These are phyloP conservation scores for Barbarea vulgaris DNA, from an alignment of 345 rosid genomes.

Conservation along the genomic window DNA sequence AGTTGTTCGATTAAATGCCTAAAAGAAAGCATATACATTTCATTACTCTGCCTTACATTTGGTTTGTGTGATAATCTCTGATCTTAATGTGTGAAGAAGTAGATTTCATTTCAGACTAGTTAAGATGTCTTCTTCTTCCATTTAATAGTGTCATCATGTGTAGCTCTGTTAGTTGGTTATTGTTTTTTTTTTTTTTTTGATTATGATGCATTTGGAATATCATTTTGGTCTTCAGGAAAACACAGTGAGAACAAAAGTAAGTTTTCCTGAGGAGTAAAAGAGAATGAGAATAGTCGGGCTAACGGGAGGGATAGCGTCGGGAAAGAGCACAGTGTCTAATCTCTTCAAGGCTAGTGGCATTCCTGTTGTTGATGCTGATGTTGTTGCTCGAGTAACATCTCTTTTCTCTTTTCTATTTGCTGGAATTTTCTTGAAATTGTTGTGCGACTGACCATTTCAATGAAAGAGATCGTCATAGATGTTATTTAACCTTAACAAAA, in stretches of 20 bases:
- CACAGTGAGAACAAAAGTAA: not conserved
- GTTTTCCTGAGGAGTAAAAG: not conserved
- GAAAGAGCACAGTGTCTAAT: slow-evolving; percentile 86
- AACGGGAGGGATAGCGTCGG: slow-evolving; percentile 92
- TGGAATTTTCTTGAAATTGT: too few relatives aligned
- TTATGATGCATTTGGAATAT: too few relatives aligned
- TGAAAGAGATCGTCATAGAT: too few relatives aligned
- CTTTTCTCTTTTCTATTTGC: not conserved
- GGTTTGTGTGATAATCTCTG: too few relatives aligned
- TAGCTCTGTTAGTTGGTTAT: not conserved
- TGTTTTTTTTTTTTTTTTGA: not conserved
- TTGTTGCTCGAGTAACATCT: slow-evolving; percentile 67
- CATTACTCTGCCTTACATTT: too few relatives aligned
- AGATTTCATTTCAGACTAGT: too few relatives aligned
- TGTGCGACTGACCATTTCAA: too few relatives aligned
- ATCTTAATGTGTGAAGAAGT: too few relatives aligned
- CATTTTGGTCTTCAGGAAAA: not conserved
- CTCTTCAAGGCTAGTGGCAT: slow-evolving; percentile 70
- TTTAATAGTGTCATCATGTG: too few relatives aligned
- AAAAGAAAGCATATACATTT: too few relatives aligned
- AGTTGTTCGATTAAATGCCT: slow-evolving; percentile 12
- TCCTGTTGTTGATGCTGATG: slow-evolving; percentile 82
- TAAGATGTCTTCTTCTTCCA: too few relatives aligned
- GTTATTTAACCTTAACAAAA: too few relatives aligned
- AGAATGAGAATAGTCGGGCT: slow-evolving; percentile 80